These are phyloP conservation scores for Pythium volutum DNA, from an alignment of 352 stramenopile genomes.

Conservation along the genomic window DNA sequence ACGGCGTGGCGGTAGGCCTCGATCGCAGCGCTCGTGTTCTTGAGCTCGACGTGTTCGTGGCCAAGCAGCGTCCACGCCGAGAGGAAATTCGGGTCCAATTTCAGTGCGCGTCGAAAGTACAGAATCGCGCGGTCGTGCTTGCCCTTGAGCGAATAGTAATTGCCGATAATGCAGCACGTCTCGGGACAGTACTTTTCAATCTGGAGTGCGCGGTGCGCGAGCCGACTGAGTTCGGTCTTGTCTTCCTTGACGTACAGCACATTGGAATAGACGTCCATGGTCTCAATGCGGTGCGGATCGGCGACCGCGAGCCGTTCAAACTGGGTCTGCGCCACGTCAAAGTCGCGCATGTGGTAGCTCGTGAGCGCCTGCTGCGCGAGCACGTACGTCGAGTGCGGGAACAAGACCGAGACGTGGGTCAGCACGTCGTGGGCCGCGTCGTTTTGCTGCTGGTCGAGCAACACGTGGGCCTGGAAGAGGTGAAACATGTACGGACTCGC, in stretches of 20 bases:
- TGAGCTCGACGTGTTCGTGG: conserved; percentile 99
- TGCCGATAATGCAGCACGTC: conserved; percentile 97
- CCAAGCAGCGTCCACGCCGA: conserved; percentile 98
- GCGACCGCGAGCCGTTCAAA: conserved; percentile 60
- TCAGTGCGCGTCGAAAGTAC: conserved; percentile 96
- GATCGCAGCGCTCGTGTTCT: conserved; percentile 96
- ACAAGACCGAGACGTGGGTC: conserved; percentile 42
- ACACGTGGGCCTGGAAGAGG: conserved; percentile 77
- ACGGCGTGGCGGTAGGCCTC: conserved; percentile 94
- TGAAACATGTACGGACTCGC: conserved; percentile 80
- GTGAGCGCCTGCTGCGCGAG: conserved; percentile 70
- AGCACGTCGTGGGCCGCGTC: conserved; percentile 58
- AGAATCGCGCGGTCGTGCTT: conserved; percentile 96
- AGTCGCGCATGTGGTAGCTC: conserved; percentile 84
- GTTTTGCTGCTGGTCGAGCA: conserved; percentile 79
- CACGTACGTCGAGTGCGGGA: conserved; percentile 72
- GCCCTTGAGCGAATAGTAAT: conserved; percentile 88
- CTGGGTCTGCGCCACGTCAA: conserved; percentile 72
- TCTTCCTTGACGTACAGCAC: conserved; percentile 87
- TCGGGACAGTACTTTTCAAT: conserved; percentile 98
- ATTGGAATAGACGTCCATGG: conserved; percentile 86
- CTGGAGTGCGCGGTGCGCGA: conserved; percentile 90
- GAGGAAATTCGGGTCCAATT: conserved; percentile 93
- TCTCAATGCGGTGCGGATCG: conserved; percentile 76
- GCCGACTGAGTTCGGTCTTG: conserved; percentile 80